phyloP scores from a whole-genome alignment of 129 eudicot species.

The Flaveria robusta region DNA sequence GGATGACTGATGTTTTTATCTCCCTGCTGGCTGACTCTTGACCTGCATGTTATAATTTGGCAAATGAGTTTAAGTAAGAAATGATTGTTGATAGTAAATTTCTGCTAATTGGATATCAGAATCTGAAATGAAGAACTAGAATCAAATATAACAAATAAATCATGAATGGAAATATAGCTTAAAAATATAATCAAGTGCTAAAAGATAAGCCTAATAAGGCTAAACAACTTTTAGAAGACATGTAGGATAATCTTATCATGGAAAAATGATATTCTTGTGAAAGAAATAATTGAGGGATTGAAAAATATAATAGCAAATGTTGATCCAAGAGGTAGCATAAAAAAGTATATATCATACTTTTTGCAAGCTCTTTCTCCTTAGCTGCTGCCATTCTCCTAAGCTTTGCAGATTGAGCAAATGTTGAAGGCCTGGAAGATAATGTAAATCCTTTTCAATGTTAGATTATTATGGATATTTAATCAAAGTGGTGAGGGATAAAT shows the following conservation, averaged over 20 bases:
- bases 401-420: conserved; percentile 98
- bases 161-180: conserved; percentile 2
- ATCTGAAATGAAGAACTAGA: conserved; percentile 1
- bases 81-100: neutral
- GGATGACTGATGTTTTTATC: conserved; percentile 40
- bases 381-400: conserved; percentile 90
- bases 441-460: conserved; percentile 22
- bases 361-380: conserved; percentile 93
- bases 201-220: neutral
- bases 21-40: conserved; percentile 53
- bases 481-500: conserved; percentile 13
- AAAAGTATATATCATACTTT: conserved; percentile 50
- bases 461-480: neutral
- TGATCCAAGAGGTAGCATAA: conserved; percentile 15
- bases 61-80: conserved; percentile 2
- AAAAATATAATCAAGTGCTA: neutral
- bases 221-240: neutral
- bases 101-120: neutral
- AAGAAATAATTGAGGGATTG: neutral
- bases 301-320: conserved; percentile 7
- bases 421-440: conserved; percentile 72
- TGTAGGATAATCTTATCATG: conserved; percentile 5
- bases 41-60: conserved; percentile 42
- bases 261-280: conserved; percentile 8
- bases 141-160: conserved; percentile 6